Conservation (phyloP, 2,329 filamentous ascomycete genomes). For the Pseudocercospora eumusae region DNA sequence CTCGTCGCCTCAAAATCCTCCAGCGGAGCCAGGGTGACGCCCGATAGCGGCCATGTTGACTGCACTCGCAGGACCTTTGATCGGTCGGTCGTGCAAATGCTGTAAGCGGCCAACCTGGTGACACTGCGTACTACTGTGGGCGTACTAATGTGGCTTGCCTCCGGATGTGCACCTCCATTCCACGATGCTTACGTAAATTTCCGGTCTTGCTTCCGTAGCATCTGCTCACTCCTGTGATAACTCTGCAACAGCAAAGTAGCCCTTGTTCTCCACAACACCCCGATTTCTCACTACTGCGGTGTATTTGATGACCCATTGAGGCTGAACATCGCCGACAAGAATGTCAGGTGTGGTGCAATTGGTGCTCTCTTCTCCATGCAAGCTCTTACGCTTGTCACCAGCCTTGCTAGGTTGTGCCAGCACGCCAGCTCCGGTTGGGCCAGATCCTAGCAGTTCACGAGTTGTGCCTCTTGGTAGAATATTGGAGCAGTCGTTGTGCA, state of each 20-base stretch:
- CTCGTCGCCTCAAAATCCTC: too few relatives aligned
- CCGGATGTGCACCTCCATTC: neutral
- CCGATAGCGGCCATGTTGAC: neutral
- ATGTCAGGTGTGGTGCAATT: constrained; percentile 65
- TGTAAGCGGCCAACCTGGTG: neutral
- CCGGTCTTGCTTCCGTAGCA: neutral
- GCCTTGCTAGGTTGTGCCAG: constrained; percentile 57
- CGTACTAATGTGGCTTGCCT: neutral
- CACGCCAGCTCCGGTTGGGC: constrained; percentile 71
- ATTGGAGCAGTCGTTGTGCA: constrained; percentile 91
- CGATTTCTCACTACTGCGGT: constrained; percentile 91
- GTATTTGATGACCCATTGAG: constrained; percentile 96
- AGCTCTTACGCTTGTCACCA: constrained; percentile 46
- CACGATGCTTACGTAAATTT: neutral
- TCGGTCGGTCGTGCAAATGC: neutral
- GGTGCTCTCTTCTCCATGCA: constrained; percentile 41
- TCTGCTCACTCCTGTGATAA: constrained; percentile 11
- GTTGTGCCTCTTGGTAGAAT: constrained; percentile 84
- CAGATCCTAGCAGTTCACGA: constrained; percentile 76
- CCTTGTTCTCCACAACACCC: constrained; percentile 97
- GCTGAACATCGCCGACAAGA: constrained; percentile 74
- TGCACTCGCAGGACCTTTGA: neutral
- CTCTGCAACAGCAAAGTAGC: constrained; percentile 88
- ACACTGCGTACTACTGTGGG: neutral
- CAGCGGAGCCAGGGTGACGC: neutral